phyloP scores from a whole-genome alignment of 2,329 filamentous ascomycete genomes.

The Monosporascus sp. region DNA sequence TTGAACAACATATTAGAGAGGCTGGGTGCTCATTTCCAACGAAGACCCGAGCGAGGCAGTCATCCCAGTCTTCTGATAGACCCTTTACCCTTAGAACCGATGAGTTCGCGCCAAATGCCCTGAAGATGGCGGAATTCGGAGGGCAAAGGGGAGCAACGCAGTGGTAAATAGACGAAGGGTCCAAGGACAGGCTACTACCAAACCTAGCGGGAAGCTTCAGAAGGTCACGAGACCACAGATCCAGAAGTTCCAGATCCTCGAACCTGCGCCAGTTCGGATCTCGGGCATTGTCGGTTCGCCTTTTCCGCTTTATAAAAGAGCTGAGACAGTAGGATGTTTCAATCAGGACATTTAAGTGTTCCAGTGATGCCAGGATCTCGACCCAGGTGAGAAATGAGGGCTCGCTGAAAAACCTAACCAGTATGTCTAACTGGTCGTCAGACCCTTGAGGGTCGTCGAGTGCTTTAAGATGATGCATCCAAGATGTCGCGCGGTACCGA shows the following conservation, averaged over 20 bases:
- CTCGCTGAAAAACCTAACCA: slow-evolving; percentile 4
- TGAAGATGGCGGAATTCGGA: background rate
- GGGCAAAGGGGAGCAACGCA: slow-evolving; percentile 2
- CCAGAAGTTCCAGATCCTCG: slow-evolving; percentile 6
- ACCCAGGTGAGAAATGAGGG: slow-evolving; percentile 7
- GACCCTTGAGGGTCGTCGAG: background rate
- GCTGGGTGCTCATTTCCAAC: slow-evolving; percentile 5
- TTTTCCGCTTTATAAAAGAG: background rate
- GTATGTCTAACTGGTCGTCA: background rate
- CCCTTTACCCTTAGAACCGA: background rate
- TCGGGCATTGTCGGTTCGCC: background rate
- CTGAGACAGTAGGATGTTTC: slow-evolving; percentile 3
- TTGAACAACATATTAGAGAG: slow-evolving; percentile 1
- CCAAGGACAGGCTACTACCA: background rate
- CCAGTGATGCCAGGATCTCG: slow-evolving; percentile 6
- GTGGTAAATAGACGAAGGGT: slow-evolving; percentile 2
- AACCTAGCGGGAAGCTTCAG: slow-evolving; percentile 8
- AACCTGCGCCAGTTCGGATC: background rate
- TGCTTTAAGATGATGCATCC: slow-evolving; percentile 4
- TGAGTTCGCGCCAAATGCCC: slow-evolving; percentile 1
- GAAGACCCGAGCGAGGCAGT: slow-evolving; percentile 6
- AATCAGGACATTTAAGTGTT: slow-evolving; percentile 3
- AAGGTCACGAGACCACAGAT: slow-evolving; percentile 8
- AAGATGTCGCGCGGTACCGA: slow-evolving; percentile 6
- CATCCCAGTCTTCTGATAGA: slow-evolving; percentile 5